Conservation (phyloP, 176 grass and related monocot species). For the Coix lacrymajobi region DNA sequence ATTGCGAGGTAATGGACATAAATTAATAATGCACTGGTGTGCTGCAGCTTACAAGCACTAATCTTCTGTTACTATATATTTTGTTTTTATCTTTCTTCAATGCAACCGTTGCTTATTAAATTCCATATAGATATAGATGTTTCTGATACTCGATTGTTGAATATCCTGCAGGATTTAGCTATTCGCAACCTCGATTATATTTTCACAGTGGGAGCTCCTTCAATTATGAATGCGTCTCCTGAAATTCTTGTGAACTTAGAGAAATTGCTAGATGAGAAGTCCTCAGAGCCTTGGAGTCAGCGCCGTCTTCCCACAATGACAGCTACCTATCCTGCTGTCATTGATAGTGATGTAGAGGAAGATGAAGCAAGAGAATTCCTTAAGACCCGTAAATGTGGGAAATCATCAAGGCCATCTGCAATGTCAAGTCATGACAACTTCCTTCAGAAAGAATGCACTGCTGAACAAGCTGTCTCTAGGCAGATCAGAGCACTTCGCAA, state of each 20-base stretch:
- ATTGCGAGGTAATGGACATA: constrained; percentile 69
- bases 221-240: constrained; percentile 72
- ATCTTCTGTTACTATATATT: background rate
- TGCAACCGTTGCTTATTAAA: background rate
- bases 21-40: background rate
- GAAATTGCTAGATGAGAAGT: constrained; percentile 74
- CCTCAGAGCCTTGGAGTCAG: constrained; percentile 72
- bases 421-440: constrained; percentile 59
- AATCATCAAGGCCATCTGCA: constrained; percentile 45
- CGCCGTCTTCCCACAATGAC: constrained; percentile 85
- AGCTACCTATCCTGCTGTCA: constrained; percentile 75
- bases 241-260: constrained; percentile 84
- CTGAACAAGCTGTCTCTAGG: constrained; percentile 67
- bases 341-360: constrained; percentile 77
- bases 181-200: constrained; percentile 97
- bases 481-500: constrained; percentile 85
- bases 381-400: constrained; percentile 45
- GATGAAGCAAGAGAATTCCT: constrained; percentile 42
- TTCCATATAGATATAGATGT: constrained; percentile 1
- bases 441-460: constrained; percentile 49
- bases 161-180: constrained; percentile 67
- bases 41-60: constrained; percentile 1
- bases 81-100: constrained; percentile 11
- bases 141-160: constrained; percentile 7
- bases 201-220: constrained; percentile 64